Base-by-base conservation (phyloP, 257 asterid genomes). In the Plantago ovata region DNA sequence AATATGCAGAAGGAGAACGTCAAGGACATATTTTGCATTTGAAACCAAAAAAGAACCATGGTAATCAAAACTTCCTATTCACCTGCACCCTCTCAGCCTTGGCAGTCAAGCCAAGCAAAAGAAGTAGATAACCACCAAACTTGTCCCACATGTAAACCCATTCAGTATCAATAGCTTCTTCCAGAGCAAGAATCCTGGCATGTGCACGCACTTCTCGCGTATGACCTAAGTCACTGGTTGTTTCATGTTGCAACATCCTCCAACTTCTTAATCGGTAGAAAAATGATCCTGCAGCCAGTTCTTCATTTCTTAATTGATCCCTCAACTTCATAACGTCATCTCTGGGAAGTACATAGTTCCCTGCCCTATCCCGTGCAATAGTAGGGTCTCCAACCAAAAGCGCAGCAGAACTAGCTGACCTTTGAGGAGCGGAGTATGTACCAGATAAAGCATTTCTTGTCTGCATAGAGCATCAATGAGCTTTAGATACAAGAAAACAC, bases 131-230 rank as follows among this genome's bases (percentile, higher is more conserved):
- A 60, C 98, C 98, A 60, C 98, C 98, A 62, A 93, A 93, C 77
- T 84, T 89, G 79, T 93, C 98, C 98, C 98, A 93, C 98, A 93
- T 93, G 81, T 89, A 93, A 44, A 93, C 98, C 98, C 98, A 93
- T 58, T 93, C 98, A 12, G 98, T 93, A 69, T 93, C 98, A 70
- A 93, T 93, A 62, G 98, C 97, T 78, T 93, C 98, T 77, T 89
- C 98, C 62, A 93, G 79, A 63, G 97, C 95, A 40, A 93, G 82
- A 63, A 93, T 93, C 72, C 98, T 80, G 55, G 98, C 98, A 86
- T 89, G 98, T 41, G 98, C 98, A 75, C 98, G 86, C 91, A 89
- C 79, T 68, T 88, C 98, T 79, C 98, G 84, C 77, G 88, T 79
- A 70, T 89, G 95, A 18, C 95, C 96, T 39, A 82, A 78, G 65